A percentile compares a stretch with the other conserved stretches of the same genome.
phyloP scores from a whole-genome alignment of 2,329 filamentous ascomycete species.

The Fusarium mexicanum region DNA sequence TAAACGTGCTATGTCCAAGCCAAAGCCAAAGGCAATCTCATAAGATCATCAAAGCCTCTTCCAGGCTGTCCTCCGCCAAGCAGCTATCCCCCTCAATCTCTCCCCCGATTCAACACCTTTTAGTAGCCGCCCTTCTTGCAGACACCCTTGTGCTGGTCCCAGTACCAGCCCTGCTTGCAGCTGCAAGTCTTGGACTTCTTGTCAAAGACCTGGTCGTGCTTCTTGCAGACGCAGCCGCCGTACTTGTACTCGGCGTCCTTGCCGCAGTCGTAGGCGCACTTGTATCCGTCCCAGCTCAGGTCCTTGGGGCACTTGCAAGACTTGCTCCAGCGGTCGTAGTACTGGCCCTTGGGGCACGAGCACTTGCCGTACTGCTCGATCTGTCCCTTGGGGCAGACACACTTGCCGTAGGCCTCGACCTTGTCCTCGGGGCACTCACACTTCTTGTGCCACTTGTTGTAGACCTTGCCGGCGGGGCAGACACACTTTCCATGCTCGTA shows the following conservation, averaged over 20 bases:
- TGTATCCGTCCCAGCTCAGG: constrained; percentile 23
- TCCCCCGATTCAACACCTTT: neutral
- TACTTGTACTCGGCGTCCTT: constrained; percentile 31
- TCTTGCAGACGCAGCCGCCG: constrained; percentile 36
- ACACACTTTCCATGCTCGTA: constrained; percentile 15
- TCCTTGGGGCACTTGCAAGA: constrained; percentile 33
- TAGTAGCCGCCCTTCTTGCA: constrained; percentile 35
- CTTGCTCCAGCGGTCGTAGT: constrained; percentile 33
- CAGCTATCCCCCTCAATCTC: neutral
- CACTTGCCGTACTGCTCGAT: constrained; percentile 20
- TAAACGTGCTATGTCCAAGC: constrained; percentile 5
- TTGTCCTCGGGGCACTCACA: constrained; percentile 16
- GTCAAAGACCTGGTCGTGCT: constrained; percentile 25
- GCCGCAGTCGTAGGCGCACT: constrained; percentile 33
- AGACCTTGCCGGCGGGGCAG: constrained; percentile 19
- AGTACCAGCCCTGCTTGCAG: constrained; percentile 28
- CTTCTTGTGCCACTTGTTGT: constrained; percentile 13
- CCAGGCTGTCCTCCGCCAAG: neutral
- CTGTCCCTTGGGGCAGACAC: constrained; percentile 22
- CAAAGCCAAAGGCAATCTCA: neutral
- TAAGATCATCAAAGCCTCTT: neutral
- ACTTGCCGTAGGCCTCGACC: constrained; percentile 15
- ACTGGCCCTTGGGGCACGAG: constrained; percentile 27
- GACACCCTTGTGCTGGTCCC: constrained; percentile 7
- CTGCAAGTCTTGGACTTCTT: constrained; percentile 23